phyloP scores from a whole-genome alignment of 1,284 basidiomycete species.

The Sanghuangporus sanghuang region DNA sequence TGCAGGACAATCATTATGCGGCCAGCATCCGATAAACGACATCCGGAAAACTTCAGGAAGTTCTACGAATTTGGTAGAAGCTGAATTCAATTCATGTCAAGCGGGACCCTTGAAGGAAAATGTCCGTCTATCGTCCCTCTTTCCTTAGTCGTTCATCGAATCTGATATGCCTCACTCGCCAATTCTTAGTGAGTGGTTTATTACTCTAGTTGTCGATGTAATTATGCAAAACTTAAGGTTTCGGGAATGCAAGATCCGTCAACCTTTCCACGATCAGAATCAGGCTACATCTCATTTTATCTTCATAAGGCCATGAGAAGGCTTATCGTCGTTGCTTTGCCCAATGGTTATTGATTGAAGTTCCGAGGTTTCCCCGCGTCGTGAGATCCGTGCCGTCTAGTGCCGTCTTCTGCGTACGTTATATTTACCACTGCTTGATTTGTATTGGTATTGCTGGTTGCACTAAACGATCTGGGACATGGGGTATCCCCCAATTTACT shows the following conservation, averaged over 20 bases:
- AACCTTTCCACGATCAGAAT: neutral
- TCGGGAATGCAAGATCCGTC: neutral
- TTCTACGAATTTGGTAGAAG: no score
- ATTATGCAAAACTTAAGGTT: neutral
- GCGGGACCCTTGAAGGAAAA: neutral
- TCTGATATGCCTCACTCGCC: neutral
- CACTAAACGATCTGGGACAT: neutral
- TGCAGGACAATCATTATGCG: no score
- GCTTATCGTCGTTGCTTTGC: neutral
- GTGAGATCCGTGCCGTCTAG: neutral
- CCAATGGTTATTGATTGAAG: neutral
- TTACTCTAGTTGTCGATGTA: neutral
- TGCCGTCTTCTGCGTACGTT: neutral
- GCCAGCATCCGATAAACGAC: no score
- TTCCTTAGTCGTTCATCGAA: neutral
- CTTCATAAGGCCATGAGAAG: neutral
- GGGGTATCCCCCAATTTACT: neutral
- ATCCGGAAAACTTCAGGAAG: no score
- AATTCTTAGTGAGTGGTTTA: neutral
- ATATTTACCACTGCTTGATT: neutral
- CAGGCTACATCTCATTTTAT: neutral
- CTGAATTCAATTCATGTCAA: no score
- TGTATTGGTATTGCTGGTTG: neutral
- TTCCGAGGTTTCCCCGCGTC: neutral
- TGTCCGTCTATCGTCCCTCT: neutral